These are phyloP conservation scores for Canavalia ensiformis DNA, from an alignment of 306 rosid genomes.

Conservation along the genomic window DNA sequence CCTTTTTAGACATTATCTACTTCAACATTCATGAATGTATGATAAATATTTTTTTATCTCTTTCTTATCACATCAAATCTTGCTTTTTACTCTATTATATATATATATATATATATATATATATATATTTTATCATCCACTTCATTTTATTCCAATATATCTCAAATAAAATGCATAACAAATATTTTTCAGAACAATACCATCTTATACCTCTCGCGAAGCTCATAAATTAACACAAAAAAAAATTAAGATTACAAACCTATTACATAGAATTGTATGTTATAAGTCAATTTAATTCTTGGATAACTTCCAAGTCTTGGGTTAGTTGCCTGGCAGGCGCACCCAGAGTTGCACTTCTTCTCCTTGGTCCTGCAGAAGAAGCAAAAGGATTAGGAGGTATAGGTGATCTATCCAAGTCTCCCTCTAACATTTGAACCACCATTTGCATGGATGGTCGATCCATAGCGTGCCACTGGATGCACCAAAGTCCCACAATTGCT, in stretches of 20 bases:
- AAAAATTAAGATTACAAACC: neutral
- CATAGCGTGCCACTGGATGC: conserved; percentile 51
- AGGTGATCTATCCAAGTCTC: neutral
- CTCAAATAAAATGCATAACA: too few species aligned
- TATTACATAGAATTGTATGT: neutral
- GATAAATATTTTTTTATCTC: too few species aligned
- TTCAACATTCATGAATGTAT: too few species aligned
- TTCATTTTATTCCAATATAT: too few species aligned
- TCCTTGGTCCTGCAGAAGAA: conserved; percentile 17
- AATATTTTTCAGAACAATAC: too few species aligned
- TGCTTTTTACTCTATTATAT: too few species aligned
- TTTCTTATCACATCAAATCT: too few species aligned
- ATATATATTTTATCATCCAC: too few species aligned
- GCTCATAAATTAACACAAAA: neutral
- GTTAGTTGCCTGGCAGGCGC: neutral
- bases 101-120: too few species aligned
- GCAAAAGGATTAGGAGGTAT: conserved; percentile 44
- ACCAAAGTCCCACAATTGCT: conserved; percentile 46
- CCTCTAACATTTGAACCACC: conserved; percentile 46
- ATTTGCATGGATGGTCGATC: conserved; percentile 49
- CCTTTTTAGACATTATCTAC: too few species aligned
- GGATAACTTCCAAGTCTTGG: conserved; percentile 36
- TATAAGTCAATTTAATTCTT: conserved; percentile 24
- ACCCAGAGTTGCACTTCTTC: neutral
- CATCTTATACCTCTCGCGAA: too few species aligned